Evolutionary conservation across 805 yeast species (phyloP).

Genomic region (Suhomyces kilbournensis): DNA sequence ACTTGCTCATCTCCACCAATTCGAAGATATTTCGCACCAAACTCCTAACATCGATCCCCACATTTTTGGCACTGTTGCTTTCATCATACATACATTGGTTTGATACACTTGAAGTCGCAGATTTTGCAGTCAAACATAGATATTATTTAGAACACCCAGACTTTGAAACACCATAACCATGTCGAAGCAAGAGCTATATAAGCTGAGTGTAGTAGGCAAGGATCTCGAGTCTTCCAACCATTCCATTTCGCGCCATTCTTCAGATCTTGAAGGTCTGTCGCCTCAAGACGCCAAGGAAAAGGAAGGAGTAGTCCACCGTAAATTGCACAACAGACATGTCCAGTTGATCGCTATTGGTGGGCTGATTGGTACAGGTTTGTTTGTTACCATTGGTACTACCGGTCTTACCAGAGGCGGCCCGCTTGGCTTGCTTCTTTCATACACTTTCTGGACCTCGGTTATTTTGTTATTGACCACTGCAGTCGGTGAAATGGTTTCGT

Average conservation of each 20-base stretch:
- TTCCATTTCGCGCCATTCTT: constrained; percentile 2
- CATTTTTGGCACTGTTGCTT: not conserved
- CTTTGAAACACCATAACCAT: not conserved
- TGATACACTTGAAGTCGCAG: not conserved
- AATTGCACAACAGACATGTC: constrained; percentile 65
- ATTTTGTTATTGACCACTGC: constrained; percentile 33
- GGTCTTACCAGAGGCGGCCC: constrained; percentile 32
- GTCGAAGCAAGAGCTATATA: not conserved
- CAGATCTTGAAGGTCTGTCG: not conserved
- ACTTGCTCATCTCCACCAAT: not conserved
- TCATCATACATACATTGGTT: not conserved
- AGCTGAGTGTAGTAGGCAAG: not conserved
- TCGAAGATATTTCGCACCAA: not conserved
- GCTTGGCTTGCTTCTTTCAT: constrained; percentile 30
- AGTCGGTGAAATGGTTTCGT: constrained; percentile 39
- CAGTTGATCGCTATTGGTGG: constrained; percentile 80
- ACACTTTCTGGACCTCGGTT: constrained; percentile 31
- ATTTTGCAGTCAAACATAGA: not conserved
- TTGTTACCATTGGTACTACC: constrained; percentile 34
- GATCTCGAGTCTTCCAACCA: constrained; percentile 1
- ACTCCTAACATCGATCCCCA: not conserved
- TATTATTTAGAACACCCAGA: not conserved
- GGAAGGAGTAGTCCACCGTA: constrained; percentile 29
- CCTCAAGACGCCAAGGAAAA: constrained; percentile 8
- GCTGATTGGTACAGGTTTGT: constrained; percentile 29